phyloP scores from a whole-genome alignment of 257 asterid genomes.

The Salvia splendens region DNA sequence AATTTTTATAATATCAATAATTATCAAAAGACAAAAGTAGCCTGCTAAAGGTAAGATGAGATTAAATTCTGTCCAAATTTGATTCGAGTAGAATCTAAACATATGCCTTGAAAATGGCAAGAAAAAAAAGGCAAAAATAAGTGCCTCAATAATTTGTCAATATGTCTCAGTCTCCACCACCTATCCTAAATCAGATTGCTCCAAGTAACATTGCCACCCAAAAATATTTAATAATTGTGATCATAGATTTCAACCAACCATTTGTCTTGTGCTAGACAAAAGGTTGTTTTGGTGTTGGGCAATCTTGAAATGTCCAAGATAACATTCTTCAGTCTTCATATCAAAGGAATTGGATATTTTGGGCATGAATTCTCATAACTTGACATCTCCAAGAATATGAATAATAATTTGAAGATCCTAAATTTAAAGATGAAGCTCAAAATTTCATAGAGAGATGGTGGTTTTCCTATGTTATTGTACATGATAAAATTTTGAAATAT shows the following conservation, averaged over 20 bases:
- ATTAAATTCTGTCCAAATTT: neutral
- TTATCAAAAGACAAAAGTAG: neutral
- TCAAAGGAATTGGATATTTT: slow-evolving; percentile 3
- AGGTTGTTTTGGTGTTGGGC: slow-evolving; percentile 48
- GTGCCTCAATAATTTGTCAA: no score
- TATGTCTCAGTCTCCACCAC: no score
- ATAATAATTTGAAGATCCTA: neutral
- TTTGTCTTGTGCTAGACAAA: slow-evolving; percentile 42
- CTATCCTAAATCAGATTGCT: no score
- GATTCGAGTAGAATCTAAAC: neutral
- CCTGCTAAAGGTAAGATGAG: neutral
- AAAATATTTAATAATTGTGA: neutral
- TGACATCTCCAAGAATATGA: neutral
- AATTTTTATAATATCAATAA: neutral
- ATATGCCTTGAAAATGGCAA: no score
- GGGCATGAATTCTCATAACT: neutral
- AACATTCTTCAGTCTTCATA: slow-evolving; percentile 35
- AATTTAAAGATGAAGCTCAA: slow-evolving; percentile 44
- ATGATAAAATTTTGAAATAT: slow-evolving; percentile 8
- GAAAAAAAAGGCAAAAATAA: no score
- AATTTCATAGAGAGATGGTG: slow-evolving; percentile 39
- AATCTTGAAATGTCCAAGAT: slow-evolving; percentile 39
- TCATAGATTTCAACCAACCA: slow-evolving; percentile 34
- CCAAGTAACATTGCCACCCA: no score
- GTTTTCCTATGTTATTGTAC: slow-evolving; percentile 33